These are phyloP conservation scores for Neotropicomus parvogracilis DNA, from an alignment of 1,284 basidiomycete species.

Conservation along the genomic window DNA sequence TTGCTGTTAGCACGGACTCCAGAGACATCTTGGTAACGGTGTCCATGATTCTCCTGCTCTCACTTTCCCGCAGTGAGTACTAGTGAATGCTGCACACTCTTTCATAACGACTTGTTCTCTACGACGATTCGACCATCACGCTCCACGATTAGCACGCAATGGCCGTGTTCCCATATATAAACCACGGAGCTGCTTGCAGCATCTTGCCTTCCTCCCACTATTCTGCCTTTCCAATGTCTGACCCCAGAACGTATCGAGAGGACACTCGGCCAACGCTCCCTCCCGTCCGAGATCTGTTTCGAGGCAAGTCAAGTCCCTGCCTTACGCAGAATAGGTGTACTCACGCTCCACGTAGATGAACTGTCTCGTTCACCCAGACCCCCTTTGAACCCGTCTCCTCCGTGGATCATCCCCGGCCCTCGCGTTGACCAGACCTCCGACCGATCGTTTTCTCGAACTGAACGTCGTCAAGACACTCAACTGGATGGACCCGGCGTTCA, in stretches of 20 bases:
- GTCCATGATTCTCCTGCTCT: constrained; percentile 23
- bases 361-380: constrained; percentile 39
- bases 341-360: constrained; percentile 37
- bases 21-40: constrained; percentile 29
- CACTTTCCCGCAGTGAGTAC: constrained; percentile 22
- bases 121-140: constrained; percentile 18
- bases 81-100: constrained; percentile 24
- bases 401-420: constrained; percentile 38
- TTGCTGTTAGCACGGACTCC: constrained; percentile 28
- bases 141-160: constrained; percentile 19
- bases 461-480: constrained; percentile 25
- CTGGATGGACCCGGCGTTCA: constrained; percentile 33
- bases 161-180: constrained; percentile 30
- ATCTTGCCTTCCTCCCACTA: constrained; percentile 9
- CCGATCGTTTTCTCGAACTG: constrained; percentile 25
- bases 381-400: constrained; percentile 37
- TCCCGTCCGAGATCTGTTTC: constrained; percentile 68
- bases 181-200: constrained; percentile 8
- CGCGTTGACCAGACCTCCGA: constrained; percentile 27
- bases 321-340: background rate
- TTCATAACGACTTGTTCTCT: constrained; percentile 26
- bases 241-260: constrained; percentile 38
- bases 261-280: constrained; percentile 63
- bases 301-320: constrained; percentile 42
- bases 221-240: constrained; percentile 36